A percentile compares a stretch with the other conserved stretches of the same genome.
These are phyloP conservation scores for Eremochloa ophiuroides DNA, from an alignment of 176 grass and related monocot species.

Conservation along the genomic window DNA sequence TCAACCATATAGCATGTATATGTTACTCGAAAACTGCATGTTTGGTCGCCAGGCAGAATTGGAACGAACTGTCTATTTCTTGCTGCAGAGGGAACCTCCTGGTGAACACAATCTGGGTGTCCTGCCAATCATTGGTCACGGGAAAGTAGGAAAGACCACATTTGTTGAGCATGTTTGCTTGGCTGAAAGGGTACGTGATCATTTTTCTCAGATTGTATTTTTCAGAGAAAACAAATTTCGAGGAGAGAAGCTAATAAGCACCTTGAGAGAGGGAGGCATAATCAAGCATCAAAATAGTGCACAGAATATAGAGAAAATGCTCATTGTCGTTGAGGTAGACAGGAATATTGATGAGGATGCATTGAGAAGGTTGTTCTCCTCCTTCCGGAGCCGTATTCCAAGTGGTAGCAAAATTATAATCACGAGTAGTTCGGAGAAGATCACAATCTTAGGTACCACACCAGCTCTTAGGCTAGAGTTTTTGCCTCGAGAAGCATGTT, in stretches of 20 bases:
- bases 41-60: too few species aligned
- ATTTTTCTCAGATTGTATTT: neutral
- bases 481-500: neutral
- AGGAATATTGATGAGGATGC: neutral
- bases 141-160: too few species aligned
- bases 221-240: neutral
- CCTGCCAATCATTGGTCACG: too few species aligned
- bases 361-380: neutral
- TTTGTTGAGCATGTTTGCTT: too few species aligned
- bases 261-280: neutral
- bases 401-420: slow-evolving; percentile 20
- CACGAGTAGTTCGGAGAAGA: neutral
- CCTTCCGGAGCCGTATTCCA: neutral
- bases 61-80: too few species aligned
- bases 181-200: too few species aligned
- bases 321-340: neutral
- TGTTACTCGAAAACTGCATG: neutral
- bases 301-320: neutral
- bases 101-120: too few species aligned
- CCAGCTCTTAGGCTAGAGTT: neutral
- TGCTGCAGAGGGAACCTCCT: too few species aligned
- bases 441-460: neutral
- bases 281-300: neutral
- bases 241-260: neutral
- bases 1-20: too few species aligned